A percentile compares a stretch with the other conserved stretches of the same genome.
Conservation (phyloP, 208 protist genomes). For the Trypanosoma mega region DNA sequence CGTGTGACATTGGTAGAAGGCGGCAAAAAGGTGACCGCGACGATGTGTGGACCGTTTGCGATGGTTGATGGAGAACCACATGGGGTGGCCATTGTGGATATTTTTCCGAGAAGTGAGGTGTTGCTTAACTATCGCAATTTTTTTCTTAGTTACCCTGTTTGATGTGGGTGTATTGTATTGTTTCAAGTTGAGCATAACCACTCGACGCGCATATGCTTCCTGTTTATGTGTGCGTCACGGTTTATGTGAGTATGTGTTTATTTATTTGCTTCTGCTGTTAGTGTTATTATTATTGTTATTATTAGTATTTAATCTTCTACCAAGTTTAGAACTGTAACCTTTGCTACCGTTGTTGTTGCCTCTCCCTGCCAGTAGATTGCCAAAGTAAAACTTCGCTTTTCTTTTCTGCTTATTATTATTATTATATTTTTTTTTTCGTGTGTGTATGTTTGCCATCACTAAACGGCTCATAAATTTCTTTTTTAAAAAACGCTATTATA, state of each 20-base stretch:
- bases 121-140: constrained; percentile 49
- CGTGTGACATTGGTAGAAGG: constrained; percentile 16
- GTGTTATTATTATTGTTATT: constrained; percentile 10
- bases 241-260: constrained; percentile 21
- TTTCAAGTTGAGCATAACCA: neutral
- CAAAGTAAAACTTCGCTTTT: no score
- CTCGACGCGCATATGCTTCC: neutral
- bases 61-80: constrained; percentile 22
- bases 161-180: neutral
- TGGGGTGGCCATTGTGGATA: constrained; percentile 33
- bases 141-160: constrained; percentile 7
- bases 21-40: neutral
- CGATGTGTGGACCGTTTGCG: constrained; percentile 2
- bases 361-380: neutral
- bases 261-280: neutral
- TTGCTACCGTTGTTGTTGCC: neutral
- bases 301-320: neutral
- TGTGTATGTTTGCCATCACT: no score
- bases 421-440: constrained; percentile 5
- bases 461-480: no score
- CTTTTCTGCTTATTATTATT: neutral
- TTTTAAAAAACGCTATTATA: no score
- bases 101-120: constrained; percentile 35
- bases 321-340: neutral
- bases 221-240: constrained; percentile 10